Evolutionary conservation across 1,139 yeast genomes (phyloP).

Genomic region (Komagataea norvegica): DNA sequence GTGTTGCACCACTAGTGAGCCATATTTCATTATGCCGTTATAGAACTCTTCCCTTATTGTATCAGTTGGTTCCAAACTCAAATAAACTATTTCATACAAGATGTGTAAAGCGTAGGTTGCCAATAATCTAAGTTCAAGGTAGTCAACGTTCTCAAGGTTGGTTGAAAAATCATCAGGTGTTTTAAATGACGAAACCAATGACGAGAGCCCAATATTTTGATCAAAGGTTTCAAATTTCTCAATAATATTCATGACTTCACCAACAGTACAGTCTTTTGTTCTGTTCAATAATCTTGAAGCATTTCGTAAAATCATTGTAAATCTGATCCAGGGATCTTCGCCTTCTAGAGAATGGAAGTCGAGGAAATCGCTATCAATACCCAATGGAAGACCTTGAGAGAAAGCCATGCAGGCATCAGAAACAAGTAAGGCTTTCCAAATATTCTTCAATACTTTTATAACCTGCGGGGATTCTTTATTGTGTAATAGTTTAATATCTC

Average conservation of each 20-base stretch:
- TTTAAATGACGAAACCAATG: constrained; percentile 7
- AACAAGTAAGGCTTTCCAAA: constrained; percentile 28
- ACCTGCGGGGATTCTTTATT: constrained; percentile 17
- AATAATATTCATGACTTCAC: constrained; percentile 14
- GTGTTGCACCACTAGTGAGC: constrained; percentile 18
- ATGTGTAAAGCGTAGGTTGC: constrained; percentile 15
- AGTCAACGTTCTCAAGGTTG: constrained; percentile 1
- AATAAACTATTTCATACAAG: constrained; percentile 17
- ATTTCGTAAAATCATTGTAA: constrained; percentile 13
- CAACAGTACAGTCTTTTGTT: constrained; percentile 7
- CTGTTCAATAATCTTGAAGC: constrained; percentile 10
- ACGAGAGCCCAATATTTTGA: constrained; percentile 7
- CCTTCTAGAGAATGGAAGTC: constrained; percentile 9
- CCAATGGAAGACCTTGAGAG: constrained; percentile 28
- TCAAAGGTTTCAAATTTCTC: constrained; percentile 16
- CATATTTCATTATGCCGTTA: constrained; percentile 20
- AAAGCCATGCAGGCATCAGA: constrained; percentile 28
- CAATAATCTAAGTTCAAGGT: constrained; percentile 8
- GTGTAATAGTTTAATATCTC: constrained; percentile 26
- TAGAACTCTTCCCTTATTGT: constrained; percentile 10
- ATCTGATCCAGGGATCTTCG: constrained; percentile 3
- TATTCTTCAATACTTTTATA: constrained; percentile 24
- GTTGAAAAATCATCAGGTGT: constrained; percentile 7
- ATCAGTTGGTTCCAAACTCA: constrained; percentile 12
- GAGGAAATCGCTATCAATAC: constrained; percentile 21